Base-by-base conservation (phyloP, 768 basidiomycete species). In the Leccinellum albellum region DNA sequence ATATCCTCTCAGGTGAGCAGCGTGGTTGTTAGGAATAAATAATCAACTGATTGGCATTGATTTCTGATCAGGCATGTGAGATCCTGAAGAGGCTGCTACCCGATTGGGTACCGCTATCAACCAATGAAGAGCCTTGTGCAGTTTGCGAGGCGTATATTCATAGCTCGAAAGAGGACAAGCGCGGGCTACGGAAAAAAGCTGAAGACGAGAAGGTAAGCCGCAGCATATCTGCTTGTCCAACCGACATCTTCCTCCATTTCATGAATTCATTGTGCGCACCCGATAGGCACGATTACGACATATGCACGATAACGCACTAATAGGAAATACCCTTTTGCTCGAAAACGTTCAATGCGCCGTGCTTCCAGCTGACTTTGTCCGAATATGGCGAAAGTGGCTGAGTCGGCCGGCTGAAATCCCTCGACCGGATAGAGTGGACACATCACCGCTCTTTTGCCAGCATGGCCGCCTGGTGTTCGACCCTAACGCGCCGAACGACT, bases 181-280 rank as follows among this genome's bases (percentile, higher is more conserved):
- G 78, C 40, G 85, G 83, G 60, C 60, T 79, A 42, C 83, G 87
- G 40, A 85, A 78, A 67, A 80, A 77, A 55, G 87, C 87, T 24
- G 91, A 91, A 66, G 84, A 87, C 20, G 91, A 92, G 73, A 91
- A 89, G 84, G 91, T 87, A 53, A 50, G 55, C 28, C 55, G 50
- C 48, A 44, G 42, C 55, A 37, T 48, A 48, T 53, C 51, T 55
- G n/a, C 35, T 37, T 14, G 17, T 28, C 40, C 12, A 26, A 32
- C 52, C 54, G 49, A 52, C 32, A 40, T 20, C 56, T 40, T 68
- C 63, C 57, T 68, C 63, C 59, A 64, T 58, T 65, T 48, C 32
- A 49, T 54, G 56, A 56, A 48, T 57, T 56, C 59, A 65, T 55
- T 65, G 57, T 40, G 31, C 48, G 50, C 48, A 37, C 23, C 46